Evolutionary conservation across 2,329 filamentous ascomycete species (phyloP), one percentile per base, ranked within the genome.

Genomic region (Nectriaceae sp.): DNA sequence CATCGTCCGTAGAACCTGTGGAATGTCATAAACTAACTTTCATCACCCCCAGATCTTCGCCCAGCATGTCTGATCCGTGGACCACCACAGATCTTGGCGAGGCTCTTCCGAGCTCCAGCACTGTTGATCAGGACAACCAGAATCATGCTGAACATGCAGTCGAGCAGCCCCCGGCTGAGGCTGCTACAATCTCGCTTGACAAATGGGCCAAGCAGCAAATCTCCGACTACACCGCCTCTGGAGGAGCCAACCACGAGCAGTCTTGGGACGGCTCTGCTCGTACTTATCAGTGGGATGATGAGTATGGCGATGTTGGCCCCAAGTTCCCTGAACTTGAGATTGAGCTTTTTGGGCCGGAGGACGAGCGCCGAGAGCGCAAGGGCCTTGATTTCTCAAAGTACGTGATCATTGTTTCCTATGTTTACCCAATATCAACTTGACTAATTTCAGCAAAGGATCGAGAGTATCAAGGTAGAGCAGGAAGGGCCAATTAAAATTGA

Each of bases 221-320:
- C 0, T 75, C 78, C 57, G 72, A 83, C 58, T 84, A 85, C 62
- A 61, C 65, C 13, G 55, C 66, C 4, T 29, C 64, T 37, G 26
- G 50, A 2, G 35, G 52, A 4, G 48, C 42, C 3, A 50, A 60
- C 4, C 44, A 39, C 4, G 33, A 42, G 5, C 60, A 61, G 11
- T 60, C 65, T 3, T 83, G 77, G 71, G 80, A 77, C 13, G 68
- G 74, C 31, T 80, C 80, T 46, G 85, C 83, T n/a, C 71, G 65
- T 0, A 76, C 88, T 37, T 97, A 97, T 60, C 83, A 92, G 62
- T 97, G 89, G 88, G 78, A 84, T 16, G 90, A 91, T 11, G 90
- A 96, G 3, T 89, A 80, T 57, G 94, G 93, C 2, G 93, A 97
- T 35, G 76, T 99, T 45, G 93, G 87, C 5, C 91, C 91, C 0